These are phyloP conservation scores for Heritiera littoralis DNA, from an alignment of 345 rosid species.

Conservation along the genomic window DNA sequence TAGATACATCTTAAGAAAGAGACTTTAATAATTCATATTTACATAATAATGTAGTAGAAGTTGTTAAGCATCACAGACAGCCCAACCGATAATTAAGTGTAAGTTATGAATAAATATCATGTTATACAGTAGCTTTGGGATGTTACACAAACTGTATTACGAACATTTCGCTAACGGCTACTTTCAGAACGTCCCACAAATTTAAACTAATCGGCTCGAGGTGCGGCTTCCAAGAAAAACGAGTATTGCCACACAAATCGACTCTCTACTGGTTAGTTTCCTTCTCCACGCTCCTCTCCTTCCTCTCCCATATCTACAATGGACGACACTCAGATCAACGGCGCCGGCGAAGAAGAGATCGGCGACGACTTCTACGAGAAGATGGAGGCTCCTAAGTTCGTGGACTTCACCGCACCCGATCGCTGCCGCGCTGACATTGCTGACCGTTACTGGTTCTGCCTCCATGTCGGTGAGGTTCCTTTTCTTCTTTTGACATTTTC, in stretches of 20 bases:
- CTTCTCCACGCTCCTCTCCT: conserved; percentile 9
- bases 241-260: conserved; percentile 5
- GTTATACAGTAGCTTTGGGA: too few species aligned
- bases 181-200: conserved; percentile 8
- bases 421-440: conserved; percentile 44
- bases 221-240: not conserved
- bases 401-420: conserved; percentile 80
- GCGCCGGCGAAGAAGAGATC: conserved; percentile 33
- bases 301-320: conserved; percentile 32
- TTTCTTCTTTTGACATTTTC: not conserved
- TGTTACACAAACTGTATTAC: conserved; percentile 9
- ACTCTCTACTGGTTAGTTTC: conserved; percentile 16
- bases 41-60: too few species aligned
- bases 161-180: conserved; percentile 15
- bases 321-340: conserved; percentile 45
- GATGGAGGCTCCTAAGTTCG: conserved; percentile 94
- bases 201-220: conserved; percentile 24
- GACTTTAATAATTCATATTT: too few species aligned
- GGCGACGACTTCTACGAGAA: conserved; percentile 79
- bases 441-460: conserved; percentile 96
- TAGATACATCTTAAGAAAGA: too few species aligned
- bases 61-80: too few species aligned
- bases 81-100: too few species aligned
- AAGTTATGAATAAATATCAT: too few species aligned
- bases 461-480: conserved; percentile 64